Base-by-base conservation (phyloP, 2,329 filamentous ascomycete genomes). In the Fusarium phyllophilum region DNA sequence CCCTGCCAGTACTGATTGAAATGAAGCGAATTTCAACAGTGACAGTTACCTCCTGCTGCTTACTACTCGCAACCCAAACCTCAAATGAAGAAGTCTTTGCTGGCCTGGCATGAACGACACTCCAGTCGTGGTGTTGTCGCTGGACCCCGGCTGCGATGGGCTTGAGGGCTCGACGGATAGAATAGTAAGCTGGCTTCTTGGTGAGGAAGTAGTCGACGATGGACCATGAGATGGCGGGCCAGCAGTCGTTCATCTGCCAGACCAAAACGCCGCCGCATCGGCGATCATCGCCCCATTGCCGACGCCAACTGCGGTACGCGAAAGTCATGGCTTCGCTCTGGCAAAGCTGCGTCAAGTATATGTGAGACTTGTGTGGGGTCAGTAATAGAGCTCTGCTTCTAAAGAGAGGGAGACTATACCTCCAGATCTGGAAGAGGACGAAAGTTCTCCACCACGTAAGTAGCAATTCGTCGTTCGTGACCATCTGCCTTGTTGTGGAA, bases 181-280 rank as follows among this genome's bases (percentile, higher is more conserved):
- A 54, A 15, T 62, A 62, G 10, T 62, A 62, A 8, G 59, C 38
- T 6, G 59, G 59, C 31, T 62, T 62, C 38, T 57, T 62, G 1
- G 14, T 57, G 8, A 62, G 59, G 11, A 62, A 62, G 8, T 62
- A 62, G 17, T 62, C 59, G 7, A 62, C 59, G 4, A 62, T 57
- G 11, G 59, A 34, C 59, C 59, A 62, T 26, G 59, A 62, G n/a
- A 62, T 62, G 2, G 38, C 12, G 1, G 59, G 59, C 59, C 59
- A 62, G n/a, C 59, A 62, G 18, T 62, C 59, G 31, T 62, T 62
- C 59, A 62, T 57, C 22, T 62, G 59, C 59, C 59, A 62, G 15
- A 62, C 59, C 15, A 62, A 31, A 9, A 62, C 49, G 4, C 59
- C 59, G 3, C 59, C 59, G 9, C 59, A 62, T 15, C 49, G 49